Conservation (phyloP, 164 flowering plant genomes). For the Akebia trifoliata region DNA sequence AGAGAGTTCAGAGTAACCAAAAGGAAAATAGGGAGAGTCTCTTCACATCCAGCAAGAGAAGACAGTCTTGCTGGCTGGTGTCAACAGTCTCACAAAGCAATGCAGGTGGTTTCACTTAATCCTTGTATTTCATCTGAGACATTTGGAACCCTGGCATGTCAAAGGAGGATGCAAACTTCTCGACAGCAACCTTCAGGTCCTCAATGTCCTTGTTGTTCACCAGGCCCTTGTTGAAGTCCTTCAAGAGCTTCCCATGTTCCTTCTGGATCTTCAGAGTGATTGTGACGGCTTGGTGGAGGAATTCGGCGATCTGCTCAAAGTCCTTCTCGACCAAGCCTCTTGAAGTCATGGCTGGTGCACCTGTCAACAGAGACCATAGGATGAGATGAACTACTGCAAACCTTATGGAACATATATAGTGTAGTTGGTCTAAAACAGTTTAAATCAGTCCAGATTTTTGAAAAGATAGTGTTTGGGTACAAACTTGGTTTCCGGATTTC, state of each 20-base stretch:
- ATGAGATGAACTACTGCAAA: too few species aligned
- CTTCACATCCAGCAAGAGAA: too few species aligned
- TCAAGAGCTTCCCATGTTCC: constrained; percentile 85
- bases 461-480: too few species aligned
- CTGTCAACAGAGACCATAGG: constrained; percentile 26
- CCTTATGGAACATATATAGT: too few species aligned
- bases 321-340: constrained; percentile 98
- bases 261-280: constrained; percentile 77
- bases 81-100: too few species aligned
- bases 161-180: constrained; percentile 77
- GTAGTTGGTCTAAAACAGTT: too few species aligned
- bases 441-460: too few species aligned
- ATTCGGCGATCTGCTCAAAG: constrained; percentile 94
- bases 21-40: too few species aligned
- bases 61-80: too few species aligned
- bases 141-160: constrained; percentile 95
- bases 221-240: constrained; percentile 98
- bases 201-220: constrained; percentile 93
- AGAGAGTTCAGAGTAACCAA: too few species aligned
- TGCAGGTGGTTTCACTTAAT: constrained; percentile 41
- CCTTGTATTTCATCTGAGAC: constrained; percentile 93
- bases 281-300: constrained; percentile 86
- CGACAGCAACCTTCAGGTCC: constrained; percentile 82
- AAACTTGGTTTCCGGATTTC: too few species aligned
- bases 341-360: constrained; percentile 99